Base-by-base conservation (phyloP, 345 rosid species). In the Draba incana region DNA sequence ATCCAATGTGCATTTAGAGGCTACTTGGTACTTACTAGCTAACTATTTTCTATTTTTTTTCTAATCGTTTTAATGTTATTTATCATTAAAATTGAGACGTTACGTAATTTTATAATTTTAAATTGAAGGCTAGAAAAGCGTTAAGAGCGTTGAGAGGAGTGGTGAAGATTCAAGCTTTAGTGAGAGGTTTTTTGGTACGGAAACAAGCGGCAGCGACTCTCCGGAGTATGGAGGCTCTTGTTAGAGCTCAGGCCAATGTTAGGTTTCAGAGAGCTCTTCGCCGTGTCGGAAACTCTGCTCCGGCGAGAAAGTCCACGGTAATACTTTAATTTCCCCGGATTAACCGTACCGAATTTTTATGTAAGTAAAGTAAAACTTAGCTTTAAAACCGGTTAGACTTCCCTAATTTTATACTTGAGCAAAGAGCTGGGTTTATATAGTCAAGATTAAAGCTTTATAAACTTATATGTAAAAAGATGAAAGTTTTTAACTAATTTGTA, bases 121-220 rank as follows among this genome's bases (percentile, higher is more conserved):
- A 9, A n/a, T 10, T 38, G 15, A 33, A 42, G 97, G 97, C 95
- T 10, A 82, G 95, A 55, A 88, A 81, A 70, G 97, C 97, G 41
- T 77, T 86, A 58, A 76, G 84, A 66, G 92, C 95, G 3, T 68
- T 90, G 56, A 82, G 61, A 71, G 95, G 88, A 56, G 71, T 90
- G 38, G 97, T 90, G 82, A 90, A 88, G 77, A 71, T 88, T 38
- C 97, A 90, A 69, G 95, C 95, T 11, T 76, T 76, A 44, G 87
- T 85, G 16, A 79, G 89, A 81, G 97, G 97, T 0, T 90, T 59
- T 78, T 75, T 90, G 50, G 92, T 84, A 62, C 43, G 95, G 70
- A 88, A 80, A 63, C 92, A 90, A 67, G 88, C 94, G 23, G 52
- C 87, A 3, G 88, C 86, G 5, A 88, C 97, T 8, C 84, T 90